phyloP scores from a whole-genome alignment of 345 rosid species.

The Gossypium raimondii region DNA sequence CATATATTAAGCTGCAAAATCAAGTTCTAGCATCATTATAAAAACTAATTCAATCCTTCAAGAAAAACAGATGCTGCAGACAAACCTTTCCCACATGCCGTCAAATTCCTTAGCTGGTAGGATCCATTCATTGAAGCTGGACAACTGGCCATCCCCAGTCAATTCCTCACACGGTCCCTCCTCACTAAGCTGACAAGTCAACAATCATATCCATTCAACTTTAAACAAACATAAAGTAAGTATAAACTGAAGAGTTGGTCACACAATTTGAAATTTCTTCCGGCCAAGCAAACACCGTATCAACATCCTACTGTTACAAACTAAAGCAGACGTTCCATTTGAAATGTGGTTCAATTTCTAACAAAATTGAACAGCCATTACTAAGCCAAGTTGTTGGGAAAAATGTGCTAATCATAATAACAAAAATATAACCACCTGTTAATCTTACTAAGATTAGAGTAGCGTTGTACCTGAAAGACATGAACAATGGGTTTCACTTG shows the following conservation, averaged over 20 bases:
- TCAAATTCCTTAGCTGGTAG: slow-evolving; percentile 96
- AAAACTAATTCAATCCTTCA: slow-evolving; percentile 4
- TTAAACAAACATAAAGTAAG: slow-evolving; percentile 5
- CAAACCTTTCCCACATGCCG: slow-evolving; percentile 99
- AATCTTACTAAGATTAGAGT: not conserved
- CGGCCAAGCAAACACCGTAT: not conserved
- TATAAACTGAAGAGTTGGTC: not conserved
- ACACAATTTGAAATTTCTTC: not conserved
- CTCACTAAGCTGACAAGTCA: slow-evolving; percentile 66
- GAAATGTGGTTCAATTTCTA: not conserved
- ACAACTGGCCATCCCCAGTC: slow-evolving; percentile 68
- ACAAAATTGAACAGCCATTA: not conserved
- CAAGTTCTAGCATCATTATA: slow-evolving; percentile 13
- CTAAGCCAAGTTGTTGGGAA: not conserved
- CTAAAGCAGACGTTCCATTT: not conserved
- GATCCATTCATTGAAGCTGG: slow-evolving; percentile 96
- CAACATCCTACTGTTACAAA: not conserved
- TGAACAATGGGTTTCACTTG: slow-evolving; percentile 90
- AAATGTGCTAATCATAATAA: not conserved
- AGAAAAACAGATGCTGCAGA: slow-evolving; percentile 11
- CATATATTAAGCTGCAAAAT: slow-evolving; percentile 77
- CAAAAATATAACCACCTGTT: not conserved
- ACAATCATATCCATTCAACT: slow-evolving; percentile 4
- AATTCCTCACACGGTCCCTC: slow-evolving; percentile 96
- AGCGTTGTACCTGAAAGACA: slow-evolving; percentile 73